A percentile compares a stretch with the other conserved stretches of the same genome.
These are phyloP conservation scores for Candida nanaspora DNA, from an alignment of 805 yeast genomes.

Conservation along the genomic window DNA sequence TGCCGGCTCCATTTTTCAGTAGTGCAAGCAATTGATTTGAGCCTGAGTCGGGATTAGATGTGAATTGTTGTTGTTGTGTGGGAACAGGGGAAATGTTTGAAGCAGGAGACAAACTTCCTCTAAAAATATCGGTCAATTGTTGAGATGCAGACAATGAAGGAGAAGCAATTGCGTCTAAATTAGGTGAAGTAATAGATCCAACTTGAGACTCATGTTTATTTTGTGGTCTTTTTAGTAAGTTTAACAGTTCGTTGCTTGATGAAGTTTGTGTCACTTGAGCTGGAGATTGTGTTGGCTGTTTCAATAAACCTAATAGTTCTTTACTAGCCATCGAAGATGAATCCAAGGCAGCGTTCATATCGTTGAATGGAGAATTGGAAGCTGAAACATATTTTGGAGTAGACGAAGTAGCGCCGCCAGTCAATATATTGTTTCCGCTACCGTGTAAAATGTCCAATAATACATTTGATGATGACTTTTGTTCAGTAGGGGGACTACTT, in stretches of 20 bases:
- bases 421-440: not conserved
- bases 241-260: not conserved
- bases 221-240: not conserved
- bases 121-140: not conserved
- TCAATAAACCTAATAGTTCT: not conserved
- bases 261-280: not conserved
- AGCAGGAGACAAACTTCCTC: not conserved
- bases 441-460: not conserved
- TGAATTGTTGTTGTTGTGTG: not conserved
- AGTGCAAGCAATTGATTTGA: not conserved
- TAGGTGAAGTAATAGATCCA: not conserved
- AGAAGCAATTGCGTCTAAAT: not conserved
- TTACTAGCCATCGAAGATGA: not conserved
- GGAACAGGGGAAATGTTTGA: not conserved
- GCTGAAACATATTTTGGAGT: not conserved
- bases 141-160: not conserved
- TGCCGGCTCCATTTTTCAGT: not conserved
- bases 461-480: not conserved
- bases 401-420: not conserved
- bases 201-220: no score
- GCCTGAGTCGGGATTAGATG: no score
- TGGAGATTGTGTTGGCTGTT: not conserved
- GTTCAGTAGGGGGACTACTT: no score
- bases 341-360: not conserved
- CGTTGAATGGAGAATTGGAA: no score